A percentile compares a stretch with the other conserved stretches of the same genome.
Conservation (phyloP, 495 filamentous ascomycete genomes). For the Umbilicaria muhlenbergii region DNA sequence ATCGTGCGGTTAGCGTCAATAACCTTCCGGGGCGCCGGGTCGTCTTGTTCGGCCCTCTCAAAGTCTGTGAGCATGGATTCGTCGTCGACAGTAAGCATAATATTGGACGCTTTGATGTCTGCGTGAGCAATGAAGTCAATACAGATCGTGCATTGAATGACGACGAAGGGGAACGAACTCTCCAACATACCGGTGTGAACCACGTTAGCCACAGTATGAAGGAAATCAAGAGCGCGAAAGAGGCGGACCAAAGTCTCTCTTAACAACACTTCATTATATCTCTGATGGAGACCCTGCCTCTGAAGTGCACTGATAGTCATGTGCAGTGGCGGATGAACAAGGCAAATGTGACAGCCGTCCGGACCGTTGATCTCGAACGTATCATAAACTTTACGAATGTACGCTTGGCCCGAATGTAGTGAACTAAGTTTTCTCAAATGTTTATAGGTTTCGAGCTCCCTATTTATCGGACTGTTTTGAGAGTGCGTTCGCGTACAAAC, state of each 20-base stretch:
- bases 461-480: constrained; percentile 12
- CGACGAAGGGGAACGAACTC: background rate
- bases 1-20: constrained; percentile 15
- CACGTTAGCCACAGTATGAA: constrained; percentile 24
- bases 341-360: constrained; percentile 25
- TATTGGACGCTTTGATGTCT: constrained; percentile 26
- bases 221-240: constrained; percentile 24
- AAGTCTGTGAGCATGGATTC: constrained; percentile 21
- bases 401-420: constrained; percentile 20
- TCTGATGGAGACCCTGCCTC: too few species aligned
- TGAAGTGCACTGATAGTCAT: constrained; percentile 18
- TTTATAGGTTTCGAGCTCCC: constrained; percentile 25
- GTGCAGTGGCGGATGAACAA: constrained; percentile 28
- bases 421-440: constrained; percentile 17
- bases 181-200: constrained; percentile 27
- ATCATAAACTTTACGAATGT: constrained; percentile 25
- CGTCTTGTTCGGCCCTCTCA: constrained; percentile 15
- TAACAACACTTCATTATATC: too few species aligned
- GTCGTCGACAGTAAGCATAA: constrained; percentile 22
- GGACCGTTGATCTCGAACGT: constrained; percentile 23
- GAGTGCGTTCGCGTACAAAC: constrained; percentile 14
- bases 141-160: background rate
- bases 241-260: constrained; percentile 13
- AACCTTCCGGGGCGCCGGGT: constrained; percentile 18
- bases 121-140: background rate